phyloP scores from a whole-genome alignment of 305 asterid genomes.

The Solanum chacoense region DNA sequence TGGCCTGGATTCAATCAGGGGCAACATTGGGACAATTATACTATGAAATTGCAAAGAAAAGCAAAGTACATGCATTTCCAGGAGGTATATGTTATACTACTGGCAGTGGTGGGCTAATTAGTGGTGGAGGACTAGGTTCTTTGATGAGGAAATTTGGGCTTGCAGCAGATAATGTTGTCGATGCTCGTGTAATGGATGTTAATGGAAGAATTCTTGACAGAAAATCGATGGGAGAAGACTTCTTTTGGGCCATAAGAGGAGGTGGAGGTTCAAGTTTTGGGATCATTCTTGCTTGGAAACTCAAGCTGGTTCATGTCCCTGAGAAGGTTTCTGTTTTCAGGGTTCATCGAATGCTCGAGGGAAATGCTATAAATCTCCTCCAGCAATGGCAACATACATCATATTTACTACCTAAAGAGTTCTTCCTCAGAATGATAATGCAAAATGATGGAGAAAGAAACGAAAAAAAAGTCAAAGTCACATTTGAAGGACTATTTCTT shows the following conservation, averaged over 20 bases:
- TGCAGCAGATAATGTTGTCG: constrained; percentile 5
- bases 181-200: neutral
- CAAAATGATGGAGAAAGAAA: neutral
- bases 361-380: neutral
- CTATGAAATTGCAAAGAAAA: neutral
- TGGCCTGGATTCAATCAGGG: neutral
- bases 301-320: neutral
- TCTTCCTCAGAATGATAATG: neutral
- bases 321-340: neutral
- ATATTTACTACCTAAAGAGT: neutral
- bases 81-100: neutral
- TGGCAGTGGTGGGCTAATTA: neutral
- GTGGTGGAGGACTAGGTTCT: constrained; percentile 5
- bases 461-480: neutral
- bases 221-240: neutral
- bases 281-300: constrained; percentile 1
- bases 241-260: constrained; percentile 6
- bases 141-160: neutral
- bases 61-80: neutral
- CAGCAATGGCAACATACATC: constrained; percentile 1
- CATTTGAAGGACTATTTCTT: constrained; percentile 3
- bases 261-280: constrained; percentile 5
- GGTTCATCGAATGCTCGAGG: neutral
- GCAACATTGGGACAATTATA: neutral
- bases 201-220: neutral